Conservation (phyloP, 2,329 filamentous ascomycete genomes). For the Fusarium pseudograminearum region DNA sequence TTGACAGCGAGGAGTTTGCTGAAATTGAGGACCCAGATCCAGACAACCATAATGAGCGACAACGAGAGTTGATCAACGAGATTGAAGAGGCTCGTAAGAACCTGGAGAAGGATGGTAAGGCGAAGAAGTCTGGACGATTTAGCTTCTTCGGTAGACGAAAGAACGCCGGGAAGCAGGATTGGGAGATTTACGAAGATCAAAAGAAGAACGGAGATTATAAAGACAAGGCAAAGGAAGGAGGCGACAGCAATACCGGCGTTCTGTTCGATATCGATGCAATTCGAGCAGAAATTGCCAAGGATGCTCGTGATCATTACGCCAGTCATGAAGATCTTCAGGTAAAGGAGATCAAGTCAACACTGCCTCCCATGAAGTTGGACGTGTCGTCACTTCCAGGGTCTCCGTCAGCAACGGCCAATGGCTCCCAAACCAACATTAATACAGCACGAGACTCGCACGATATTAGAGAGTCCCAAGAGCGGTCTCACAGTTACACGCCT, state of each 20-base stretch:
- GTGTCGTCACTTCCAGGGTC: constrained; percentile 54
- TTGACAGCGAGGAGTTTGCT: constrained; percentile 92
- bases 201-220: constrained; percentile 54
- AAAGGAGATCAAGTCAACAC: constrained; percentile 85
- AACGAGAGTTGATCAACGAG: constrained; percentile 94
- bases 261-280: constrained; percentile 98
- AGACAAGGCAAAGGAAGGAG: constrained; percentile 51
- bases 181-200: constrained; percentile 91
- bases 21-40: constrained; percentile 98
- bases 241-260: constrained; percentile 70
- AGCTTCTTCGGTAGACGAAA: constrained; percentile 87
- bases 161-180: constrained; percentile 83
- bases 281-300: constrained; percentile 81
- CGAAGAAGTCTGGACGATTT: constrained; percentile 70
- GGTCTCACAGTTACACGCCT: constrained; percentile 41
- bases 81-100: constrained; percentile 94
- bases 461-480: constrained; percentile 38
- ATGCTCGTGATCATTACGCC: constrained; percentile 67
- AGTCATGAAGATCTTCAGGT: constrained; percentile 66
- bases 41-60: constrained; percentile 87
- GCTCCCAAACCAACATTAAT: constrained; percentile 34
- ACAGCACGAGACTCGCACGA: constrained; percentile 45
- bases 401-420: constrained; percentile 39
- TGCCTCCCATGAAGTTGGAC: constrained; percentile 89
- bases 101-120: constrained; percentile 82